A percentile compares a stretch with the other conserved stretches of the same genome.
phyloP scores from a whole-genome alignment of 192 early-diverging fungal genomes.

The Coemansia sp. region DNA sequence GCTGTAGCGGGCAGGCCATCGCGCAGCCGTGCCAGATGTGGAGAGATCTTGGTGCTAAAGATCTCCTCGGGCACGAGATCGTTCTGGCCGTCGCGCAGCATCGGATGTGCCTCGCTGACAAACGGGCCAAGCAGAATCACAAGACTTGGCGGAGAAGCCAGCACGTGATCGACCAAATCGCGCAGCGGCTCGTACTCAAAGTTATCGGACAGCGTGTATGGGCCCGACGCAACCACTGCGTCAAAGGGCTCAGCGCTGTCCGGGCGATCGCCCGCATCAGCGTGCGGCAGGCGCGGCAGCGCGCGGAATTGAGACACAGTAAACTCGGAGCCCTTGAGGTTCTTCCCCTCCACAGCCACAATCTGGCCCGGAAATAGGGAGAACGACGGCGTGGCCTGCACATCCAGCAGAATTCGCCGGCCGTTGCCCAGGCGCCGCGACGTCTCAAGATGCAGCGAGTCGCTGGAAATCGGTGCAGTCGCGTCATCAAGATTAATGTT shows the following conservation, averaged over 20 bases:
- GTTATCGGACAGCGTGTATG: constrained; percentile 79
- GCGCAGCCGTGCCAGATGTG: constrained; percentile 57
- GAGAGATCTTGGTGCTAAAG: constrained; percentile 62
- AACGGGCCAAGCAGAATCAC: constrained; percentile 82
- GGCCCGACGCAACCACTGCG: constrained; percentile 77
- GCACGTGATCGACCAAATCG: constrained; percentile 65
- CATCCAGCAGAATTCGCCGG: constrained; percentile 62
- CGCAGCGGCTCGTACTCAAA: constrained; percentile 79
- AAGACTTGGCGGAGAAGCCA: constrained; percentile 69
- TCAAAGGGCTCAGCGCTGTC: constrained; percentile 25
- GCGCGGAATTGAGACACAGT: constrained; percentile 53
- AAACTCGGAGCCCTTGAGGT: constrained; percentile 58
- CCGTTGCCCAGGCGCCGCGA: constrained; percentile 74
- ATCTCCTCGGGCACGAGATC: constrained; percentile 60
- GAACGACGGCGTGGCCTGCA: constrained; percentile 58
- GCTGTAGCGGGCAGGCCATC: constrained; percentile 46
- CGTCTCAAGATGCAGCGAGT: constrained; percentile 75
- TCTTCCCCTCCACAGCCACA: constrained; percentile 69
- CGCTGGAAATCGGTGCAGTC: constrained; percentile 25
- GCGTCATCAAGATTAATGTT: constrained; percentile 65
- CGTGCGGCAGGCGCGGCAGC: constrained; percentile 60
- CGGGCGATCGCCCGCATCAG: constrained; percentile 18
- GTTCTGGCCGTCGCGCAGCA: constrained; percentile 53
- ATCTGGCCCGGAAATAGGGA: constrained; percentile 90
- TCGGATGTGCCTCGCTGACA: constrained; percentile 59